Base-by-base conservation (phyloP, 2,329 filamentous ascomycete species). In the Ceratocystis colombiana region DNA sequence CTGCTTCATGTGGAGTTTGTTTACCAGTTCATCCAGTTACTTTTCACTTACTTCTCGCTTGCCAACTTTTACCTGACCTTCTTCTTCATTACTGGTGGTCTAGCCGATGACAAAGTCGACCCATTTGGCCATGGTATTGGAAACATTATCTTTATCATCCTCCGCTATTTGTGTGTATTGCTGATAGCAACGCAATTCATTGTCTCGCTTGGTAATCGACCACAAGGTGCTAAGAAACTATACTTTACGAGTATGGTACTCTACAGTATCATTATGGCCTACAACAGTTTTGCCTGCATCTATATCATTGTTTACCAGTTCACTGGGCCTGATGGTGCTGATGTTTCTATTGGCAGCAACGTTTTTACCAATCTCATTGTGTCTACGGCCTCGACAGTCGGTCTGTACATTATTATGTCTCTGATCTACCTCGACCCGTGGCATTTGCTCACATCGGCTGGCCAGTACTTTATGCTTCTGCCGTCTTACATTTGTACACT, bases 51-150 rank as follows among this genome's bases (percentile, higher is more conserved):
- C 79, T 97, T 99, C 79, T 96, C 93, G 10, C 85, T 99, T 50
- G 92, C 93, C 75, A 99, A 99, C 79, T 99, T 97, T 80, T 99
- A 97, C 76, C 86, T 99, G 64, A 96, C 92, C 67, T 99, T 99
- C 78, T 99, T 92, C 82, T 99, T 99, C 79, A 88, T 99, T 70
- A 91, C 91, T 25, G 94, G 94, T 55, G 95, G 92, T 50, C 82
- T 99, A 17, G 83, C 88, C 0, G 90, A 97, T 72, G 78, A 84
- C 0, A 79, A 79, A 30, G 80, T 95, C 70, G 94, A 99, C 75
- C 95, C 95, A 0, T 99, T 99, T 71, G 92, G 92, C 17, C 89
- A 96, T 76, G 82, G 86, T 69, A 87, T 96, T 69, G 93, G 89
- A 62, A 84, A 84, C 70, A 85, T 88, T 77, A 89, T 99, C 74